Conservation (phyloP, 768 basidiomycete species). For the Coprinopsis strossmayeri region DNA sequence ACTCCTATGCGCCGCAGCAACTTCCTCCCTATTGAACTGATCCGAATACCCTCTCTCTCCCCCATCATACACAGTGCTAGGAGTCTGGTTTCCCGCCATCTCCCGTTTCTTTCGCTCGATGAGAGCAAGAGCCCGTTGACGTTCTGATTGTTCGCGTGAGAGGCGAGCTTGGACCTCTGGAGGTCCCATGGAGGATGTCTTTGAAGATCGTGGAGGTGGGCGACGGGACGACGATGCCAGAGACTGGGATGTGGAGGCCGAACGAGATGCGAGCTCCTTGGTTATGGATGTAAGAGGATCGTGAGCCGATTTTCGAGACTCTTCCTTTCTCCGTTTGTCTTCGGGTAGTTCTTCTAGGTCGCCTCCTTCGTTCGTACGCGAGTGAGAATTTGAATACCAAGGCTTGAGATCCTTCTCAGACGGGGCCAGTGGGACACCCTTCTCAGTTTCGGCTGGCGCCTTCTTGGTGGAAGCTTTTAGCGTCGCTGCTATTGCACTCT, state of each 20-base stretch:
- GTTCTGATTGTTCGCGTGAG: slow-evolving; percentile 67
- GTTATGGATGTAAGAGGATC: slow-evolving; percentile 77
- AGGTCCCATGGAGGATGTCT: slow-evolving; percentile 18
- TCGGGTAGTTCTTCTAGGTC: slow-evolving; percentile 21
- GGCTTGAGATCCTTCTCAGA: slow-evolving; percentile 72
- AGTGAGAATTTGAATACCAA: slow-evolving; percentile 74
- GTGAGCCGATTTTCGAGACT: slow-evolving; percentile 51
- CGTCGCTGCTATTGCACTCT: slow-evolving; percentile 39
- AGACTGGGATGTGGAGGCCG: slow-evolving; percentile 17
- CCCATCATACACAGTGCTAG: slow-evolving; percentile 56
- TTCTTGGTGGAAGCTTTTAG: slow-evolving; percentile 44
- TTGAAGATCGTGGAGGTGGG: neutral
- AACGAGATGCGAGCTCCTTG: slow-evolving; percentile 46
- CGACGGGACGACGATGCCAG: neutral
- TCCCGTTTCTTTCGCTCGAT: slow-evolving; percentile 63
- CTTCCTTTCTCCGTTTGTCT: slow-evolving; percentile 46
- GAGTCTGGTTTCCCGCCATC: slow-evolving; percentile 58
- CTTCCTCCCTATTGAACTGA: slow-evolving; percentile 62
- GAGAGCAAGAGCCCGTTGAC: slow-evolving; percentile 67
- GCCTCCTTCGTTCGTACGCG: too few species aligned
- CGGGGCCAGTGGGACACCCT: slow-evolving; percentile 69
- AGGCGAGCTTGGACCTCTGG: slow-evolving; percentile 53
- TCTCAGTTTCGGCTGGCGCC: slow-evolving; percentile 48
- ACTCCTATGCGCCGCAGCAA: slow-evolving; percentile 66
- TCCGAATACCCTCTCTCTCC: slow-evolving; percentile 62